Evolutionary conservation across 2,329 filamentous ascomycete genomes (phyloP), one percentile per base, ranked within the genome.

Genomic region (Blastomyces silverae): DNA sequence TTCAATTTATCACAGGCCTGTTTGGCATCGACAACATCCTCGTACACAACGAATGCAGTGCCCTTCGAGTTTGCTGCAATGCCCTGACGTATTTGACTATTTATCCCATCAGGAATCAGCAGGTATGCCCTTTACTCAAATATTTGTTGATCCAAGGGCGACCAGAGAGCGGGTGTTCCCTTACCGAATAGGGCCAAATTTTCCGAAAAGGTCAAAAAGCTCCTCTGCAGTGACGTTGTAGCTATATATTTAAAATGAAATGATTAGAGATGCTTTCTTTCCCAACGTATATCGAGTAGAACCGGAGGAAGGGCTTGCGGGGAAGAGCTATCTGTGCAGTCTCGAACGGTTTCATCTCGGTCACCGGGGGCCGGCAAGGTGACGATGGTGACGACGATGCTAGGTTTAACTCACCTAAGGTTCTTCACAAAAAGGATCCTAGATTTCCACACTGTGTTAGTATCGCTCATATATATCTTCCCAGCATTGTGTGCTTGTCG

Each of bases 391-490:
- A 67, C 65, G 59, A 64, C 65, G 63, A 63, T 22, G 20, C 10
- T 17, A 10, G 37, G 37, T 10, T n/a, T 66, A 65, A 80, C 83
- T 71, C 80, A 95, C 91, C 90, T 96, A 83, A 97, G 87, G 87
- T 99, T 97, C 91, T 97, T 97, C 76, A 97, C 93, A 87, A 97
- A 97, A 84, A 99, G 90, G 89, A 94, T 93, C 88, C 93, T 96
- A 72, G 42, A 59, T 42, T 34, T 34, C 20, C 15, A 25, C n/a
- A 61, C 39, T 17, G 48, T 46, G 52, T 64, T 34, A 57, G 60
- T 25, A 42, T 2, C n/a, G n/a, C 20, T 13, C 17, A 58, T 22
- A 39, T 37, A 58, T 37, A 22, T 25, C 20, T 39, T 22, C 31
- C n/a, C 17, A 46, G 25, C 10, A 15, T 17, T 39, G 17, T 58